Percentiles rank a stretch among this genome's conserved stretches.
phyloP scores from a whole-genome alignment of 208 protist species.

The Leishmania braziliensis region DNA sequence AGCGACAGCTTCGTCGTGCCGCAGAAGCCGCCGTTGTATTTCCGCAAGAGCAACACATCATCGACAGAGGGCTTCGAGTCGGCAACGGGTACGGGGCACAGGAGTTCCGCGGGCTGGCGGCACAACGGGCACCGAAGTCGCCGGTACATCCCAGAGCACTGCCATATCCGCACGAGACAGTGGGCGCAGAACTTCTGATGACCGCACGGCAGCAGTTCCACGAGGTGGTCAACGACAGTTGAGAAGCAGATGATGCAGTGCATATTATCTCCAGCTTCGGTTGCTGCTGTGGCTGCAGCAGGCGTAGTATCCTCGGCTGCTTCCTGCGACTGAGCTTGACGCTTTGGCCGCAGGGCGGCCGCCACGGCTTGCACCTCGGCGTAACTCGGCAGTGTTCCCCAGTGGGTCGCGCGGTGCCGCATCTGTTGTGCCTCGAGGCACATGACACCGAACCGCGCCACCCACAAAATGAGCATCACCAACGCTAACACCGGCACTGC shows the following conservation, averaged over 20 bases:
- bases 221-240: slow-evolving; percentile 7
- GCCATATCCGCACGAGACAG: slow-evolving; percentile 41
- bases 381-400: slow-evolving; percentile 28
- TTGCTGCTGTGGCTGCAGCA: background rate
- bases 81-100: slow-evolving; percentile 25
- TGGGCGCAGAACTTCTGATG: slow-evolving; percentile 35
- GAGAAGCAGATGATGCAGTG: slow-evolving; percentile 38
- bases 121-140: slow-evolving; percentile 41
- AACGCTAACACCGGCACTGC: slow-evolving; percentile 26
- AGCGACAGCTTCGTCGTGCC: slow-evolving; percentile 15
- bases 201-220: slow-evolving; percentile 45
- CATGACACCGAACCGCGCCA: slow-evolving; percentile 9
- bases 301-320: background rate
- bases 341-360: slow-evolving; percentile 5
- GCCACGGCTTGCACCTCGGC: slow-evolving; percentile 9
- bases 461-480: slow-evolving; percentile 32
- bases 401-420: slow-evolving; percentile 11
- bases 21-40: slow-evolving; percentile 37
- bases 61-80: slow-evolving; percentile 29
- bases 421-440: slow-evolving; percentile 12
- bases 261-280: background rate
- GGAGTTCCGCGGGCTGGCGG: slow-evolving; percentile 26
- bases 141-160: slow-evolving; percentile 22
- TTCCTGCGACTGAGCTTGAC: background rate
- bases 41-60: slow-evolving; percentile 28